These are phyloP conservation scores for Bassia scoparia DNA, from an alignment of 148 eudicot species.

Conservation along the genomic window DNA sequence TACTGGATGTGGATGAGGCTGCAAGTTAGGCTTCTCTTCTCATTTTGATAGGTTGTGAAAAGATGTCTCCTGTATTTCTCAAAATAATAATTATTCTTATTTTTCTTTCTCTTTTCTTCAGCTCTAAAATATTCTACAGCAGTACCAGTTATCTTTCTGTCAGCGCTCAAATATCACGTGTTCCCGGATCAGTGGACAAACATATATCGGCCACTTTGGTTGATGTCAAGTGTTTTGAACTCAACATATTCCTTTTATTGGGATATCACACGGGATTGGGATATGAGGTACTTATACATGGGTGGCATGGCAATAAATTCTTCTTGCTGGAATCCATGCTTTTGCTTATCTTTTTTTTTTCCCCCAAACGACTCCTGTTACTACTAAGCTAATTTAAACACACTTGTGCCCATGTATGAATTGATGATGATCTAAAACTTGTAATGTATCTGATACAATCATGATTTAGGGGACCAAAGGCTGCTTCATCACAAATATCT, in stretches of 20 bases:
- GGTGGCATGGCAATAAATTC: slow-evolving; percentile 5
- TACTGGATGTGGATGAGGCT: not conserved
- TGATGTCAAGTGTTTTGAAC: slow-evolving; percentile 72
- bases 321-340: not conserved
- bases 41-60: not conserved
- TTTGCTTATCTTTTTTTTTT: not conserved
- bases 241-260: slow-evolving; percentile 96
- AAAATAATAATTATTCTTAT: slow-evolving; percentile 16
- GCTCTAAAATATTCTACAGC: slow-evolving; percentile 98
- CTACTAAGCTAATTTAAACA: not conserved
- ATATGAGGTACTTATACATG: slow-evolving; percentile 62
- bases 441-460: not conserved
- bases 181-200: slow-evolving; percentile 79
- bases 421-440: too few relatives aligned
- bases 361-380: not conserved
- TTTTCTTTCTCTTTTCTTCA: slow-evolving; percentile 42
- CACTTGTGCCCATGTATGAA: not conserved
- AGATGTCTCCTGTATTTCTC: not conserved
- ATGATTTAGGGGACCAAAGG: not conserved
- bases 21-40: not conserved
- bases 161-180: slow-evolving; percentile 94
- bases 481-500: too few relatives aligned
- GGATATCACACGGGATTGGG: slow-evolving; percentile 98
- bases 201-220: slow-evolving; percentile 87
- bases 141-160: slow-evolving; percentile 88